Base-by-base conservation (phyloP, 306 rosid genomes). In the Senna tora region DNA sequence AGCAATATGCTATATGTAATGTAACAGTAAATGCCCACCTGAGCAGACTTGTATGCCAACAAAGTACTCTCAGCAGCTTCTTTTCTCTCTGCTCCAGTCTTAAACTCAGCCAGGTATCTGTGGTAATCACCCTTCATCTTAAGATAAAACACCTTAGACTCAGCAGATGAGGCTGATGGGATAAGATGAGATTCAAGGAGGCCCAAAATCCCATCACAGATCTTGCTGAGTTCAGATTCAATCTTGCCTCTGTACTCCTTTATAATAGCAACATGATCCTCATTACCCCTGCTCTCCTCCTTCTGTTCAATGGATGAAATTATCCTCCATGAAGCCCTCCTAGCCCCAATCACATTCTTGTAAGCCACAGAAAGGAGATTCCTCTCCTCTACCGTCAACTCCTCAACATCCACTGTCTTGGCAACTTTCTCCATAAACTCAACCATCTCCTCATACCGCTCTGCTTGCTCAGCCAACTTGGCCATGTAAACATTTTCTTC, bases 311-410 rank as follows among this genome's bases (percentile, higher is more conserved):
- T 93, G 82, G 98, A 93, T 49, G 96, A 93, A 28, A 93, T 93
- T 59, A 93, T 93, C 82, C 98, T 88, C 98, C 98, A 93, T 0
- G 98, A 93, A 41, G 98, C 98, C 77, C 98, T 93, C 84, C 96
- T 87, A 10, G 96, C 96, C 6, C 98, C 96, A 69, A 93, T 93
- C 65, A 93, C 98, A 33, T 93, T 93, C 89, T 93, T 93, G 82
- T 90, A 93, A 15, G 98, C 98, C 65, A 93, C 96, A 12, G 98
- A 93, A 25, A 92, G 96, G 12, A 92, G 88, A 71, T 92, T 92
- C 78, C 98, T 85, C 78, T 92, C 98, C 81, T 92, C 96, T 41
- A 90, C 95, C 1, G 91, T 88, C 19, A 92, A 82, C 85, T 92
- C 96, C 77, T 90, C 98, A 3, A 67, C 90, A 47, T 93, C 96